These are phyloP conservation scores for Aristolochia fimbriata DNA, from an alignment of 164 flowering plant genomes.

Conservation along the genomic window DNA sequence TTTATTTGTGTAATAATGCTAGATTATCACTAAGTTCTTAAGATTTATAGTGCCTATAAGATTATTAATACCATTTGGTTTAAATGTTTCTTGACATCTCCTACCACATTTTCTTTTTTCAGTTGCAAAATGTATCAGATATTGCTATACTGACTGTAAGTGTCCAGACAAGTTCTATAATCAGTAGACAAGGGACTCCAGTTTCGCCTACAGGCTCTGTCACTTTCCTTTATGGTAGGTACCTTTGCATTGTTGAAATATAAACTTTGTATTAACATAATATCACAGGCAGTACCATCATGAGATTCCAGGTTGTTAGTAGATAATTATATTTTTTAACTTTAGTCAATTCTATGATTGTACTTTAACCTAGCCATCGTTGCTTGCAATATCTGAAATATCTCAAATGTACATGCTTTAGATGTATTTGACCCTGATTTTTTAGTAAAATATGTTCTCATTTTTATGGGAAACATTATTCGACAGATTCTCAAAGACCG, in stretches of 20 bases:
- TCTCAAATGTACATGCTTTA: background rate
- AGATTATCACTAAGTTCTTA: too few relatives aligned
- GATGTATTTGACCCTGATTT: background rate
- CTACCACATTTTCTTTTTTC: slow-evolving; percentile 12
- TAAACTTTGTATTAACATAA: too few relatives aligned
- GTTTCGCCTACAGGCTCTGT: slow-evolving; percentile 74
- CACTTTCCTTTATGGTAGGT: slow-evolving; percentile 79
- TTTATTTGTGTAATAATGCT: too few relatives aligned
- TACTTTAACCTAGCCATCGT: too few relatives aligned
- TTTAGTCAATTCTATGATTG: too few relatives aligned
- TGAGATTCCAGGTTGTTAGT: too few relatives aligned
- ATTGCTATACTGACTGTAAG: slow-evolving; percentile 49
- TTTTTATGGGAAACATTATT: background rate
- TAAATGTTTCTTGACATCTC: background rate
- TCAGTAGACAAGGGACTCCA: slow-evolving; percentile 63
- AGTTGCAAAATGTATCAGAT: slow-evolving; percentile 41
- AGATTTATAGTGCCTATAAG: too few relatives aligned
- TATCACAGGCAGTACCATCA: too few relatives aligned
- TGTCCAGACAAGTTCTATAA: slow-evolving; percentile 40
- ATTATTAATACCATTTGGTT: too few relatives aligned
- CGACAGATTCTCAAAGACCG: slow-evolving; percentile 65
- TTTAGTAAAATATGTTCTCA: background rate
- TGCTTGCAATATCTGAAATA: too few relatives aligned
- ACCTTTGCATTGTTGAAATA: too few relatives aligned
- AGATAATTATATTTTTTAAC: too few relatives aligned